phyloP scores from a whole-genome alignment of 208 protist genomes.

The Leishmania martiniquensis region DNA sequence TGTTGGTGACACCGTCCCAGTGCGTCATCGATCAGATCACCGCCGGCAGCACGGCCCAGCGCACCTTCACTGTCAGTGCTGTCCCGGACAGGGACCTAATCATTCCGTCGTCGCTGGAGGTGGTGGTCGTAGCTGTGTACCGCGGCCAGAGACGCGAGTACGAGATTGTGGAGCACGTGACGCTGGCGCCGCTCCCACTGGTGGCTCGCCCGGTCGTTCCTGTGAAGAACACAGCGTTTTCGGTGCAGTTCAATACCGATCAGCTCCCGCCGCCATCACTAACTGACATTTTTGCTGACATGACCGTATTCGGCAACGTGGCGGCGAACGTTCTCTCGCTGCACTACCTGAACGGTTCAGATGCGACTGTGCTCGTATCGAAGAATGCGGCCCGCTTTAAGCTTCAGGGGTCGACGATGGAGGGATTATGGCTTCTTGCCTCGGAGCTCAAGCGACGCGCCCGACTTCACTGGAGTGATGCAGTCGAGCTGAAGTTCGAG shows the following conservation, averaged over 20 bases:
- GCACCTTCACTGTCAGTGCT: slow-evolving; percentile 49
- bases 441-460: slow-evolving; percentile 73
- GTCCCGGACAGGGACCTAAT: slow-evolving; percentile 51
- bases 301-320: slow-evolving; percentile 44
- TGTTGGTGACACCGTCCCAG: slow-evolving; percentile 39
- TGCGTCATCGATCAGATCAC: slow-evolving; percentile 34
- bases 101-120: slow-evolving; percentile 78
- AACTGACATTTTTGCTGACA: slow-evolving; percentile 84
- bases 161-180: slow-evolving; percentile 35
- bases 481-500: slow-evolving; percentile 35
- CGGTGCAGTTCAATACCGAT: slow-evolving; percentile 93
- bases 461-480: slow-evolving; percentile 42
- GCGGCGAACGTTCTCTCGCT: slow-evolving; percentile 80
- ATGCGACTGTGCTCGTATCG: slow-evolving; percentile 91
- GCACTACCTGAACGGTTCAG: slow-evolving; percentile 84
- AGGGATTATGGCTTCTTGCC: slow-evolving; percentile 86
- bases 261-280: slow-evolving; percentile 68
- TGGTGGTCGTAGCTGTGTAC: slow-evolving; percentile 56
- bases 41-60: slow-evolving; percentile 24
- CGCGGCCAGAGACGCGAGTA: slow-evolving; percentile 30
- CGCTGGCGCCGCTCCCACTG: slow-evolving; percentile 71
- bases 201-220: slow-evolving; percentile 60
- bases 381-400: slow-evolving; percentile 92
- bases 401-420: slow-evolving; percentile 81
- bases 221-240: slow-evolving; percentile 75